Evolutionary conservation across 225 moss, liverwort and hornwort genomes (phyloP), one percentile per base, ranked within the genome.

Genomic region (Pleurozium schreberi): DNA sequence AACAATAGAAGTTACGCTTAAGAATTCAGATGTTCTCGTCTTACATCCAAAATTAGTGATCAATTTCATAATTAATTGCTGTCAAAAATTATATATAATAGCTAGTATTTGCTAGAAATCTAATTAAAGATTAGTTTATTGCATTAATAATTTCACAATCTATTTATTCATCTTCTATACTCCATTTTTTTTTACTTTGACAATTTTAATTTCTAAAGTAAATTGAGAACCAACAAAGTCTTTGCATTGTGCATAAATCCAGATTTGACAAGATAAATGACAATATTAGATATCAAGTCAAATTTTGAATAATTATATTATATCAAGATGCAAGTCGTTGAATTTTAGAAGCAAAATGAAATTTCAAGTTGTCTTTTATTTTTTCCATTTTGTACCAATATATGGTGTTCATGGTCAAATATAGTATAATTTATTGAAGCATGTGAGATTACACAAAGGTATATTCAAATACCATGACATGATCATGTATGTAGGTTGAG

Each of bases 401-500:
- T n/a, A 12, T n/a, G 11, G 12, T 22, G 3, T 22, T n/a, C 5
- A 21, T 3, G 12, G n/a, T 38, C 68, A 68, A 22, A 68, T n/a
- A 22, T 38, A 12, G 6, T 20, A 22, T 68, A 68, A 68, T n/a
- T 68, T 11, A n/a, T n/a, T 68, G 4, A 68, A 68, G 6, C 12
- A 68, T 21, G 22, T 12, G 7, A 68, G 12, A 4, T 68, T n/a
- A 22, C 0, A 2, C 6, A n/a, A 68, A n/a, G 21, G 43, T 16
- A 27, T 10, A 71, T 66, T 66, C 14, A 66, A 36, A 66, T 66
- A 38, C 38, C 6, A 21, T 38, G 19, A 38, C 11, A 67, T 20
- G 67, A 38, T 1, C 0, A 2, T 1, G 0, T 38, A 67, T 6
- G 3, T 9, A 67, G 6, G 36, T 43, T 71, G 28, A 17, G 3